Conservation (phyloP, 192 early-diverging fungal species). For the Mortierella antarctica region DNA sequence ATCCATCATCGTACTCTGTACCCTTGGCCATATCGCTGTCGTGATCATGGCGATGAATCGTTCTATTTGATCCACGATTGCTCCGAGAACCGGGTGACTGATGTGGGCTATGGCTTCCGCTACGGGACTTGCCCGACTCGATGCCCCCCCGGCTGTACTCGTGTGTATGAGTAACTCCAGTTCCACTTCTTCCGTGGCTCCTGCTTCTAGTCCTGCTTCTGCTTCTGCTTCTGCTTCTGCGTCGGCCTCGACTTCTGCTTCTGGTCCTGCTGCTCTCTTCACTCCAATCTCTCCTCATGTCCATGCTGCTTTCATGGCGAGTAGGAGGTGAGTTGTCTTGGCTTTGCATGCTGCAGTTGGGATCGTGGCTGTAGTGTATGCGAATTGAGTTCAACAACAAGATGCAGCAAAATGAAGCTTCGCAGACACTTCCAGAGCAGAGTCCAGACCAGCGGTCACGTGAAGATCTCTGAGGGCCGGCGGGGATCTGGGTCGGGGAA, state of each 20-base stretch:
- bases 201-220: conserved; percentile 12
- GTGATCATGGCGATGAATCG: conserved; percentile 1
- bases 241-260: background rate
- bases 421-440: too few relatives aligned
- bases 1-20: too few relatives aligned
- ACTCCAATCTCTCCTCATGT: background rate
- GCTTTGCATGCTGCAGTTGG: too few relatives aligned
- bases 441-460: too few relatives aligned
- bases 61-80: background rate
- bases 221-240: conserved; percentile 9
- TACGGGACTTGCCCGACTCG: conserved; percentile 2
- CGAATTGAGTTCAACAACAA: too few relatives aligned
- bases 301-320: too few relatives aligned
- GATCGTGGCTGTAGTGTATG: too few relatives aligned
- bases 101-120: conserved; percentile 18
- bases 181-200: conserved; percentile 12
- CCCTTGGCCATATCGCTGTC: background rate
- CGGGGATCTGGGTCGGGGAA: too few relatives aligned
- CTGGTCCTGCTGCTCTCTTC: background rate
- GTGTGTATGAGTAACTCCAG: conserved; percentile 3
- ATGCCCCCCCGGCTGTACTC: background rate
- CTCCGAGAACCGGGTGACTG: too few relatives aligned
- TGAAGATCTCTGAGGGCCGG: too few relatives aligned
- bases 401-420: too few relatives aligned
- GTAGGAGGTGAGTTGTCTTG: too few relatives aligned